Evolutionary conservation across 1,139 yeast species (phyloP).

Genomic region (Nakaseomyces sp.): DNA sequence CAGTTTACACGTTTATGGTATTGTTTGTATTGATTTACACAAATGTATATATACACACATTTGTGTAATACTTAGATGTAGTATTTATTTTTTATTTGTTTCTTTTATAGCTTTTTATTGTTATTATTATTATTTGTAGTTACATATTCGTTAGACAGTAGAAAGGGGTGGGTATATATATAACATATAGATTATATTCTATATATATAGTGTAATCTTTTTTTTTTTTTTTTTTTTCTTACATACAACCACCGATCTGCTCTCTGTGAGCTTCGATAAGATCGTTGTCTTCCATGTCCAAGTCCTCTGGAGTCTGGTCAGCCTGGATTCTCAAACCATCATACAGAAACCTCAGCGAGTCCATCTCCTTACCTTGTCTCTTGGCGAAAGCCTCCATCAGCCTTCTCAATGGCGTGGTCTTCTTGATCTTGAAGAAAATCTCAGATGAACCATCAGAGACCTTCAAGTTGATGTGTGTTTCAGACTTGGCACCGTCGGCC

Average conservation of each 20-base stretch:
- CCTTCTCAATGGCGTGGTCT: constrained; percentile 85
- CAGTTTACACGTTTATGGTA: too few relatives aligned
- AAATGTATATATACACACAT: too few relatives aligned
- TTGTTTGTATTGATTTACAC: too few relatives aligned
- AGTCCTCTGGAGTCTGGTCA: constrained; percentile 83
- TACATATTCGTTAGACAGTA: too few relatives aligned
- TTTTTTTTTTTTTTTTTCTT: not conserved
- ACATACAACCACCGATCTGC: constrained; percentile 51
- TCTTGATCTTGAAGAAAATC: constrained; percentile 90
- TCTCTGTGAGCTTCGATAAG: constrained; percentile 97
- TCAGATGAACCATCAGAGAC: constrained; percentile 92
- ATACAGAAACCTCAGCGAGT: constrained; percentile 75
- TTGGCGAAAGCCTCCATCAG: constrained; percentile 97
- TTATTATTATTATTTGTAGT: not conserved
- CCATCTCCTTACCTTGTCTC: constrained; percentile 86
- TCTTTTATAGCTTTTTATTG: not conserved
- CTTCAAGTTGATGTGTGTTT: constrained; percentile 79
- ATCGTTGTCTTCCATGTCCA: constrained; percentile 92
- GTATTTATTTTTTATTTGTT: too few relatives aligned
- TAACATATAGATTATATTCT: not conserved
- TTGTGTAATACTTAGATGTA: too few relatives aligned
- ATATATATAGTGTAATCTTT: not conserved
- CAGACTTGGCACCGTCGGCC: constrained; percentile 47
- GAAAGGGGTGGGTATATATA: not conserved
- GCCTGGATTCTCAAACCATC: constrained; percentile 89